Evolutionary conservation across 73 alveolate genomes (phyloP).

Genomic region (Blepharisma japonicum): DNA sequence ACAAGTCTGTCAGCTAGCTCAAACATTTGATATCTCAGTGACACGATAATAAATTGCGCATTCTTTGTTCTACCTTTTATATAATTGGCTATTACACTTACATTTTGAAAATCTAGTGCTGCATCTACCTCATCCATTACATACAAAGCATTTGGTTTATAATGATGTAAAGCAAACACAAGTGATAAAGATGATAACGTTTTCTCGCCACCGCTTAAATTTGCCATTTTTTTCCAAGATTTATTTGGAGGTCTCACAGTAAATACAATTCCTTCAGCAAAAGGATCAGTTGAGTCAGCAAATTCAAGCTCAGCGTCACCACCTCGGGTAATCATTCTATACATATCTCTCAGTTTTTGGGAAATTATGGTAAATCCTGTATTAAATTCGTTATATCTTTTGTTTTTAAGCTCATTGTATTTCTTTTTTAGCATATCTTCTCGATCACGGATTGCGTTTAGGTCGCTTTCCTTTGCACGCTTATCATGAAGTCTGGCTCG

Average conservation of each 20-base stretch:
- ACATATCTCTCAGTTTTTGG: slow-evolving; percentile 65
- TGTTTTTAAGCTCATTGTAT: slow-evolving; percentile 49
- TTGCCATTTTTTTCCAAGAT: slow-evolving; percentile 87
- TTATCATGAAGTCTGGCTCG: slow-evolving; percentile 43
- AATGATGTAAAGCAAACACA: slow-evolving; percentile 93
- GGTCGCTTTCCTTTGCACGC: slow-evolving; percentile 56
- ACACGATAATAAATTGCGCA: slow-evolving; percentile 88
- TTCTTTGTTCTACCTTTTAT: slow-evolving; percentile 73
- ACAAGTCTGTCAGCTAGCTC: slow-evolving; percentile 37
- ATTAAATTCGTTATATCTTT: slow-evolving; percentile 69
- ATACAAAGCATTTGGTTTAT: slow-evolving; percentile 84
- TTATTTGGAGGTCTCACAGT: slow-evolving; percentile 85
- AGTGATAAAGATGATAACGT: slow-evolving; percentile 81
- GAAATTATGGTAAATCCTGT: slow-evolving; percentile 57
- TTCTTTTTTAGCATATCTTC: slow-evolving; percentile 47
- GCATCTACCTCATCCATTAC: slow-evolving; percentile 95
- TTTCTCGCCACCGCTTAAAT: slow-evolving; percentile 90
- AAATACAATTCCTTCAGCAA: slow-evolving; percentile 84
- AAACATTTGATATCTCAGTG: slow-evolving; percentile 92
- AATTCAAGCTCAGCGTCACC: slow-evolving; percentile 90
- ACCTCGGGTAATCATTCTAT: slow-evolving; percentile 65
- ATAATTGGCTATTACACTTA: slow-evolving; percentile 88
- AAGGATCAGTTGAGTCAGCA: slow-evolving; percentile 80
- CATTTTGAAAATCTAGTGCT: slow-evolving; percentile 95
- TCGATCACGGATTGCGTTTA: slow-evolving; percentile 47